These are phyloP conservation scores for Beta lomatogona DNA, from an alignment of 179 eudicot species.

Conservation along the genomic window DNA sequence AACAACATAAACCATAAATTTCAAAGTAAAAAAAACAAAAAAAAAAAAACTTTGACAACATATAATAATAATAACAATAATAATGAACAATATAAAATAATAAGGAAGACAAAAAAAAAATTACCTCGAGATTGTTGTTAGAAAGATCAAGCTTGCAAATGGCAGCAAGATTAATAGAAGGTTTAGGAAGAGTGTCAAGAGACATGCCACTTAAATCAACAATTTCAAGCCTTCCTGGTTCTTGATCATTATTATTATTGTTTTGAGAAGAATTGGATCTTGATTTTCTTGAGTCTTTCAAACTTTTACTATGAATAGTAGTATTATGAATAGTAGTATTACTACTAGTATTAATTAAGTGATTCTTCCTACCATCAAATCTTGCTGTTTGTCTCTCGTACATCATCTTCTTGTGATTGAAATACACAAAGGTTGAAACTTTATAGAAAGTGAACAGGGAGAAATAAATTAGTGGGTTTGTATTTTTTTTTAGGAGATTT, in stretches of 20 bases:
- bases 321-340: no score
- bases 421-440: not conserved
- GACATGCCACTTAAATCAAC: conserved; percentile 67
- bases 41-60: not conserved
- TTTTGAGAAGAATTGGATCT: not conserved
- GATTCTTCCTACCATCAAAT: conserved; percentile 29
- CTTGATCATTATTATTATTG: not conserved
- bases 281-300: not conserved
- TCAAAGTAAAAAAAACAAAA: not conserved
- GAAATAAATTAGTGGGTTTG: not conserved
- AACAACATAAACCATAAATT: not conserved
- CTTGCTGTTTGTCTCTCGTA: conserved; percentile 24
- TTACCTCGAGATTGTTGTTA: conserved; percentile 78
- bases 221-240: conserved; percentile 31
- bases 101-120: not conserved
- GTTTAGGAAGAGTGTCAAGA: conserved; percentile 52
- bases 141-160: conserved; percentile 74
- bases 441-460: not conserved
- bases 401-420: conserved; percentile 22
- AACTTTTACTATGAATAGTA: conserved; percentile 1
- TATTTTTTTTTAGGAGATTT: not conserved
- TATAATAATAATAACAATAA: no score
- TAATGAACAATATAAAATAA: not conserved
- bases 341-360: not conserved
- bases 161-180: conserved; percentile 47